A percentile compares a stretch with the other conserved stretches of the same genome.
Evolutionary conservation across 345 rosid genomes (phyloP).

Genomic region (Cardamine occulta): DNA sequence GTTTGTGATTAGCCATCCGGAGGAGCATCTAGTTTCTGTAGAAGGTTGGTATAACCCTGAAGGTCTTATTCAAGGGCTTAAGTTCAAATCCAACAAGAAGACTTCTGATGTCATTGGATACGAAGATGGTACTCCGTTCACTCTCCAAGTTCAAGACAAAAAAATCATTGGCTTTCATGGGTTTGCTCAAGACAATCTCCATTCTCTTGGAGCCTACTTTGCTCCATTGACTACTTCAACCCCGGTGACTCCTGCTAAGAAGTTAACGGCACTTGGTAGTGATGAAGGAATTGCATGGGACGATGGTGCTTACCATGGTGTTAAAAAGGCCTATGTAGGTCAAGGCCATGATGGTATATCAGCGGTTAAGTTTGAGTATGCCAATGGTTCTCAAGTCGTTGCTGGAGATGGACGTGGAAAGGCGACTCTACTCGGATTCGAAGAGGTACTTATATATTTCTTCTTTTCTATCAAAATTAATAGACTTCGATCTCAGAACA

Average conservation of each 20-base stretch:
- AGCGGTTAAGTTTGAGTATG: slow-evolving; percentile 35
- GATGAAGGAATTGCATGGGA: slow-evolving; percentile 33
- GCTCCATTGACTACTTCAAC: background rate
- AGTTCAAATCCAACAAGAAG: slow-evolving; percentile 30
- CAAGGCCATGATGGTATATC: slow-evolving; percentile 36
- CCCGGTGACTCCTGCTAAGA: background rate
- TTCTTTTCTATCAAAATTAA: background rate
- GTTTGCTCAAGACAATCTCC: background rate
- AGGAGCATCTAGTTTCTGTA: slow-evolving; percentile 25
- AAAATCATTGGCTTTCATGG: slow-evolving; percentile 35
- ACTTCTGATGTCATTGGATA: slow-evolving; percentile 24
- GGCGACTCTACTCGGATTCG: slow-evolving; percentile 29
- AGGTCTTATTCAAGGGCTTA: slow-evolving; percentile 25
- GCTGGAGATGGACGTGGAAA: slow-evolving; percentile 33
- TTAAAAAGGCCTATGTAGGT: slow-evolving; percentile 27
- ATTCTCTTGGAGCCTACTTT: slow-evolving; percentile 41
- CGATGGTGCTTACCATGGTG: slow-evolving; percentile 32
- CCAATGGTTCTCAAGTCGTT: slow-evolving; percentile 2
- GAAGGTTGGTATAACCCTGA: slow-evolving; percentile 29
- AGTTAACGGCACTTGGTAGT: slow-evolving; percentile 13
- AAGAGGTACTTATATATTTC: slow-evolving; percentile 22
- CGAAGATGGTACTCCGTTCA: slow-evolving; percentile 23
- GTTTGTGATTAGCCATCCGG: slow-evolving; percentile 35
- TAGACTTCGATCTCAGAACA: too few species aligned
- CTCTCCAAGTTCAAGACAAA: slow-evolving; percentile 26